Base-by-base conservation (phyloP, 1,139 yeast species). In the Pneumocystis wakefieldiae region DNA sequence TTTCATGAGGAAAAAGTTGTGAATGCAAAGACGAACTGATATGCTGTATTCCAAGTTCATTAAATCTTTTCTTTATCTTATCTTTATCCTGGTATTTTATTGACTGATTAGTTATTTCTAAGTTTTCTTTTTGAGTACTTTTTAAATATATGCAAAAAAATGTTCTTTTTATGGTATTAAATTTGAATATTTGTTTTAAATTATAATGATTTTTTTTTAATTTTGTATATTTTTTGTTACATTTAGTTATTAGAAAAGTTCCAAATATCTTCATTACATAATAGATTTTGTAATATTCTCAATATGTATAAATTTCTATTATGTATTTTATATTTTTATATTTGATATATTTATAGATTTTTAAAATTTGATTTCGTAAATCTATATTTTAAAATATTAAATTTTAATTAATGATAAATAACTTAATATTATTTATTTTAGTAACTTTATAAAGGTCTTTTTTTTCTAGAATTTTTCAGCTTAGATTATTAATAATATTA, bases 1-100 rank as follows among this genome's bases (percentile, higher is more conserved):
- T 59, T n/a, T 63, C 64, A 5, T 55, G 71, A 3, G 85, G 88
- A 70, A 87, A 88, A 1, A 88, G 72, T 69, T 83, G 86, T 28
- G 70, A 67, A 65, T 86, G 91, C 29, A 88, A 71, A 0, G 76
- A 75, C 7, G 76, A 73, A 0, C 92, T 82, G 42, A 88, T 74
- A 69, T 87, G 86, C 70, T 87, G 95, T n/a, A 82, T 81, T 0
- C 86, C 86, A 15, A 81, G 83, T 0, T 82, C 67, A 59, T 70
- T 70, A 53, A 70, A 62, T 32, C 72, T 67, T 37, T 62, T 57
- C 42, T 67, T 67, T 17, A 64, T 61, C 1, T 55, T 14, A 29
- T 41, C 19, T 17, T 48, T 15, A 24, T 48, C 12, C 14, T 28
- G 28, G 32, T 48, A 48, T 48, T 48, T 24, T 41, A 19, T 41